These are phyloP conservation scores for Abrus pulchellus DNA, from an alignment of 306 rosid species.

Conservation along the genomic window DNA sequence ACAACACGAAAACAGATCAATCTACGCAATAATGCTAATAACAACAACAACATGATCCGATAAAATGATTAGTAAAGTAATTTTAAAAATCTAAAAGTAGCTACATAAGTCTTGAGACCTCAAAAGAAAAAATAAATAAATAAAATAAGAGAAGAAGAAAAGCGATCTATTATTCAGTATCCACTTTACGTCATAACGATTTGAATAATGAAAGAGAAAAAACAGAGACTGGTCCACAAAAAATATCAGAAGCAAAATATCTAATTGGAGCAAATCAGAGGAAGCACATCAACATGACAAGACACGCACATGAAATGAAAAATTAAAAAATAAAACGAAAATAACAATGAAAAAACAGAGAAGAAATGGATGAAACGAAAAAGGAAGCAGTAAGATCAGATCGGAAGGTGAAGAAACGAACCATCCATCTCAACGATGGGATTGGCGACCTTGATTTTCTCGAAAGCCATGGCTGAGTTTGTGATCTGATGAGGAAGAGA, in stretches of 20 bases:
- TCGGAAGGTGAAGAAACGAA: constrained; percentile 44
- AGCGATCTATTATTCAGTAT: not conserved
- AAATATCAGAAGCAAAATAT: constrained; percentile 20
- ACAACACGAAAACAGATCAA: constrained; percentile 27
- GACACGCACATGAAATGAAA: not conserved
- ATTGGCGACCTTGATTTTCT: constrained; percentile 91
- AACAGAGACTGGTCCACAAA: constrained; percentile 44
- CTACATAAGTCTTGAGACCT: not conserved
- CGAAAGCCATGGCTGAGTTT: constrained; percentile 63
- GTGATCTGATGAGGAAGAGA: constrained; percentile 25
- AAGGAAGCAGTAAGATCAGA: constrained; percentile 15
- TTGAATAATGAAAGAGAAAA: constrained; percentile 7
- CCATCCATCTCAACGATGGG: constrained; percentile 99
- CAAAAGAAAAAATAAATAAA: not conserved
- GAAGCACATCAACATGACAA: constrained; percentile 27
- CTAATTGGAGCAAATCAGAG: not conserved
- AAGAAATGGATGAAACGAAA: not conserved
- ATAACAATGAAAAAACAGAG: not conserved
- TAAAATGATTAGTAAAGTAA: not conserved
- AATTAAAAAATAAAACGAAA: not conserved
- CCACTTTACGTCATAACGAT: not conserved
- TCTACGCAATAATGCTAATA: not conserved
- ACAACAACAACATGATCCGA: not conserved
- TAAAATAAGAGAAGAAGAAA: not conserved
- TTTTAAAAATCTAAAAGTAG: not conserved